These are phyloP conservation scores for Apiospora arundinis DNA, from an alignment of 2,329 filamentous ascomycete species.

Conservation along the genomic window DNA sequence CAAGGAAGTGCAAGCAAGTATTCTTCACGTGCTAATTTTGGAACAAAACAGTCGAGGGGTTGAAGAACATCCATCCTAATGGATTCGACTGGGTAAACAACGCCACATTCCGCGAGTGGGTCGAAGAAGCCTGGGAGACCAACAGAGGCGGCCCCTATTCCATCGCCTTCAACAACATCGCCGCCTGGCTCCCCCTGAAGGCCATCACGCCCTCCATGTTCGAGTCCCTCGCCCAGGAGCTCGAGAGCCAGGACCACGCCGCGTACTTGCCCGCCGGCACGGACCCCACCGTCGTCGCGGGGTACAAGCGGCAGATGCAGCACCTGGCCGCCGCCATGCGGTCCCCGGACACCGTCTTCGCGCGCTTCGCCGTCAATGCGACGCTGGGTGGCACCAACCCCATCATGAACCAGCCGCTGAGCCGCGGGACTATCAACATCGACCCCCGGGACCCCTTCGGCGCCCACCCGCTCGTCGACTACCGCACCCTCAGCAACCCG, in stretches of 20 bases:
- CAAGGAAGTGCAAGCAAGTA: no score
- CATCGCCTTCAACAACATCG: constrained; percentile 42
- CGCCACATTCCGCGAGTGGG: constrained; percentile 36
- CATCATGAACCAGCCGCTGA: constrained; percentile 43
- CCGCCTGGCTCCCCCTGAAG: constrained; percentile 44
- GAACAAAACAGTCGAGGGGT: background rate
- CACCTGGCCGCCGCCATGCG: constrained; percentile 6
- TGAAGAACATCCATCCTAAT: constrained; percentile 33
- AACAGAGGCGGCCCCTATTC: constrained; percentile 42
- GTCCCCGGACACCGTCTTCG: constrained; percentile 17
- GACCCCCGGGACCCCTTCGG: constrained; percentile 45
- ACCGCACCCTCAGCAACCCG: constrained; percentile 46
- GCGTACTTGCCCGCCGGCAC: constrained; percentile 40
- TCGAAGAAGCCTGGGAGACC: constrained; percentile 35
- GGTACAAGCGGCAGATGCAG: constrained; percentile 36
- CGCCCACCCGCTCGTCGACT: constrained; percentile 45
- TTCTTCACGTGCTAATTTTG: background rate
- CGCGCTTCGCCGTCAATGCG: constrained; percentile 16
- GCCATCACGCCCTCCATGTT: constrained; percentile 40
- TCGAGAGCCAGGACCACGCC: constrained; percentile 42
- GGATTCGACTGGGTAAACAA: constrained; percentile 37
- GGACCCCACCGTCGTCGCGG: constrained; percentile 44
- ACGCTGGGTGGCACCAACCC: background rate
- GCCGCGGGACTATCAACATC: constrained; percentile 47
- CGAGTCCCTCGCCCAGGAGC: constrained; percentile 40